Evolutionary conservation across 139 green algal genomes (phyloP), one percentile per base, ranked within the genome.

Genomic region (Tetradesmus lagerheimii): DNA sequence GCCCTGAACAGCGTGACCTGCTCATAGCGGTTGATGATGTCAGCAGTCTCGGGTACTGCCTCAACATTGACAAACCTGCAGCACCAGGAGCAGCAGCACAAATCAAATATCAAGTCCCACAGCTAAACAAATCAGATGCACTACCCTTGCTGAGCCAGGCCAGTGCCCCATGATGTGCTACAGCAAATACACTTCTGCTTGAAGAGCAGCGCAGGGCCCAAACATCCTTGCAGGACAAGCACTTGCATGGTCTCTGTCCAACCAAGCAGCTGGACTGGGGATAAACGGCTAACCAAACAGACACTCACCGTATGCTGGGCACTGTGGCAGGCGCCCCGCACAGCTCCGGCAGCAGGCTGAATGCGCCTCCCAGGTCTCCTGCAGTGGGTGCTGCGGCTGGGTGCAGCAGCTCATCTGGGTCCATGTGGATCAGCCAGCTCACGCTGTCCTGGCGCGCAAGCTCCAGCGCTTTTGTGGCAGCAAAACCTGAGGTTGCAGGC

Each of bases 1-100:
- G 80, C 87, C 5, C 94, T 88, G 87, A 96, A 96, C 76, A 96
- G 80, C 5, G 94, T 95, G 5, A 96, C 92, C 85, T 96, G 86
- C 80, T 96, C 90, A 15, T 91, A 92, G 45, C 85, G 85, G 92
- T 96, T 95, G 47, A 41, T 80, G 0, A 95, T 15, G 53, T 92
- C 89, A 8, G 83, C 93, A 66, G 86, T 82, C 71, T 96, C 94
- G 0, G 92, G 89, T 85, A 95, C 90, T 1, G 43, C 94, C 87
- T 96, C 94, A 57, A 93, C 88, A 67, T 96, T 96, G 76, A 96
- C 86, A 77, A 96, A 96, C 20, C 93, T 89, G 35, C 92, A 37
- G 43, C 29, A 37, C 1, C 43, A 67, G 62, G 37, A 53, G 76
- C 37, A 47, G 76, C 50, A 86, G 43, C 80, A 39, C 5, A 67